Percentiles rank a stretch among this genome's conserved stretches.
phyloP scores from a whole-genome alignment of 257 asterid species.

The Voacanga thouarsii region DNA sequence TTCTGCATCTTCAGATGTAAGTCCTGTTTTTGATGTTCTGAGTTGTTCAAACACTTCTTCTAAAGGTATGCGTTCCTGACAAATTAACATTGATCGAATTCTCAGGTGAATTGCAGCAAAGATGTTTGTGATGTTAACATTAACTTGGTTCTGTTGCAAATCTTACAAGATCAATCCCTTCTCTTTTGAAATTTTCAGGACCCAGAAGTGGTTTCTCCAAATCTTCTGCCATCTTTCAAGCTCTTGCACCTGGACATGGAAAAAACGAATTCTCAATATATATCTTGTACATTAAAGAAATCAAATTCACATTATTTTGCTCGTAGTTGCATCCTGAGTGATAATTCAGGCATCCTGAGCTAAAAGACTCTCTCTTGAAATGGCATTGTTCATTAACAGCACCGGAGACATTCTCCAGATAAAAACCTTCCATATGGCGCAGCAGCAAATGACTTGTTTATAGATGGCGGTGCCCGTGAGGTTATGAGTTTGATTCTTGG shows the following conservation, averaged over 20 bases:
- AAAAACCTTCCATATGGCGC: no score
- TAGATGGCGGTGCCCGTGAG: no score
- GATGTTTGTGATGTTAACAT: neutral
- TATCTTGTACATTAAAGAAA: neutral
- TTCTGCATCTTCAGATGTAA: constrained; percentile 31
- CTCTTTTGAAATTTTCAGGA: constrained; percentile 27
- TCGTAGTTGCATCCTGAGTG: neutral
- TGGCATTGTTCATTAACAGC: neutral
- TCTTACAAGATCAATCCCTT: constrained; percentile 33
- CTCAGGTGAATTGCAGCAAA: neutral
- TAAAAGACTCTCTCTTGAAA: neutral
- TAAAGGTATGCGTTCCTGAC: constrained; percentile 25
- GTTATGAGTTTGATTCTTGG: no score
- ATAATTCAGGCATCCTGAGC: neutral
- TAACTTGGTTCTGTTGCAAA: neutral
- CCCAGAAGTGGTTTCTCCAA: constrained; percentile 25
- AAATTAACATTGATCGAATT: neutral
- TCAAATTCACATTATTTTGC: neutral
- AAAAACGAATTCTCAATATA: neutral
- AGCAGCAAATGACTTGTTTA: no score
- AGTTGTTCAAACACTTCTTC: constrained; percentile 28
- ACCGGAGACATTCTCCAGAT: neutral
- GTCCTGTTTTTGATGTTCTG: constrained; percentile 27
- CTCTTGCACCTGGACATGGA: neutral
- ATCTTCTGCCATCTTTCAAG: constrained; percentile 28